Evolutionary conservation across 2,329 filamentous ascomycete species (phyloP).

Genomic region (Diaporthe eres): DNA sequence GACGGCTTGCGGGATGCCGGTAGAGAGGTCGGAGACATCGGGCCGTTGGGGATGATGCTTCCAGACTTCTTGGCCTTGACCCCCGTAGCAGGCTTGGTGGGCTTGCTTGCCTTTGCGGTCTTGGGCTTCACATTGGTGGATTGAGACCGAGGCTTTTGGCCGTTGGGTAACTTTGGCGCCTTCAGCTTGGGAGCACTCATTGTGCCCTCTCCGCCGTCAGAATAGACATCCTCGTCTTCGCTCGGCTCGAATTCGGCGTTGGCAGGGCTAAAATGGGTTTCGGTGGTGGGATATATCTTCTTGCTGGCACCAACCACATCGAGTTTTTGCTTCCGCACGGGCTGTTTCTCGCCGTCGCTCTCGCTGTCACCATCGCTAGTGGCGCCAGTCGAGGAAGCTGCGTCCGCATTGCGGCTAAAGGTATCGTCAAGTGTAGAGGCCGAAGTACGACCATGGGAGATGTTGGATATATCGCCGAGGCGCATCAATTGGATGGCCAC

Average conservation of each 20-base stretch:
- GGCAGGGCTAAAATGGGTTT: constrained; percentile 65
- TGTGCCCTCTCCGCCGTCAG: constrained; percentile 58
- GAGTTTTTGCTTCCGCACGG: constrained; percentile 71
- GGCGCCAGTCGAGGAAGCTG: constrained; percentile 85
- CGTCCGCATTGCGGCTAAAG: constrained; percentile 90
- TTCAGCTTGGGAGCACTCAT: constrained; percentile 59
- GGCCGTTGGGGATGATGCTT: constrained; percentile 53
- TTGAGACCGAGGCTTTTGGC: constrained; percentile 58
- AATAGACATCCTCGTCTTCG: constrained; percentile 71
- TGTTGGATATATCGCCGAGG: constrained; percentile 92
- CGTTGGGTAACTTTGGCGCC: constrained; percentile 51
- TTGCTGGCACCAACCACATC: constrained; percentile 59
- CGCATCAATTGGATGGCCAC: constrained; percentile 98
- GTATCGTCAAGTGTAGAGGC: constrained; percentile 95
- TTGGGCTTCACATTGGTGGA: constrained; percentile 55
- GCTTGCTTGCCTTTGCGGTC: constrained; percentile 55
- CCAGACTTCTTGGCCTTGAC: constrained; percentile 68
- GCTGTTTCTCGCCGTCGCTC: constrained; percentile 73
- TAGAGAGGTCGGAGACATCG: constrained; percentile 76
- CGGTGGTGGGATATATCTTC: constrained; percentile 66
- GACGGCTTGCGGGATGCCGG: constrained; percentile 84
- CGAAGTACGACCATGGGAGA: constrained; percentile 92
- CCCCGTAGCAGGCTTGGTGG: constrained; percentile 50
- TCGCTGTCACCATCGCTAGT: constrained; percentile 84
- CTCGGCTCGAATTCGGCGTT: constrained; percentile 61